Base-by-base conservation (phyloP, 805 yeast species). In the Starmerella floricola region DNA sequence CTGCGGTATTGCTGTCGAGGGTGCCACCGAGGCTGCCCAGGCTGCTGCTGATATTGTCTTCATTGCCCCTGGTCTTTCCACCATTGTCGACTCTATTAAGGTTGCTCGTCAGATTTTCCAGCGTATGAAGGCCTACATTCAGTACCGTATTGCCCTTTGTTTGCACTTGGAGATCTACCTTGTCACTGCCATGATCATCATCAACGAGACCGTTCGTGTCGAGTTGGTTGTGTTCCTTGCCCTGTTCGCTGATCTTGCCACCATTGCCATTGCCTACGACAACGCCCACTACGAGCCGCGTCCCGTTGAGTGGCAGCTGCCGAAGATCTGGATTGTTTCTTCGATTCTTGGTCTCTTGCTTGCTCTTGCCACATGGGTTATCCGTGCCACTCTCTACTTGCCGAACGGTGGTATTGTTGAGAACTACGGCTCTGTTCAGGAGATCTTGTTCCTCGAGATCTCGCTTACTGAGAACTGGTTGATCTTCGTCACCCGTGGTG, bases 71-170 rank as follows among this genome's bases (percentile, higher is more conserved):
- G 94, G 94, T 82, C 74, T 83, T 63, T 80, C 91, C 69, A 91
- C 94, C 60, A 84, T 84, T 64, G 84, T 84, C 68, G 94, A 84
- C 70, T 88, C 94, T 60, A 71, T 84, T 62, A 85, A 85, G 79
- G 85, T 94, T 59, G 84, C 94, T 55, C 76, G 94, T 71, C 94
- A 84, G 71, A 84, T 84, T 78, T 84, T 84, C 94, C 95, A 85
- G 93, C 80, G 95, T 76, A 85, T 85, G 95, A 85, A 85, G 79
- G 78, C 95, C 60, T 85, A 85, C 68, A 93, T 85, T 72, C 94
- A 85, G 65, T 85, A 85, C 88, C 86, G 95, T 76, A 85, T 85
- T 66, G 95, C 95, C 65, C 73, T 85, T 66, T 85, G 95, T 55
- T 73, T 85, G 67, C 95, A 85, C 71, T 78, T 85, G 76, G 95